phyloP scores from a whole-genome alignment of 371 early-diverging fungal species.

The Rhizopus stolonifer region DNA sequence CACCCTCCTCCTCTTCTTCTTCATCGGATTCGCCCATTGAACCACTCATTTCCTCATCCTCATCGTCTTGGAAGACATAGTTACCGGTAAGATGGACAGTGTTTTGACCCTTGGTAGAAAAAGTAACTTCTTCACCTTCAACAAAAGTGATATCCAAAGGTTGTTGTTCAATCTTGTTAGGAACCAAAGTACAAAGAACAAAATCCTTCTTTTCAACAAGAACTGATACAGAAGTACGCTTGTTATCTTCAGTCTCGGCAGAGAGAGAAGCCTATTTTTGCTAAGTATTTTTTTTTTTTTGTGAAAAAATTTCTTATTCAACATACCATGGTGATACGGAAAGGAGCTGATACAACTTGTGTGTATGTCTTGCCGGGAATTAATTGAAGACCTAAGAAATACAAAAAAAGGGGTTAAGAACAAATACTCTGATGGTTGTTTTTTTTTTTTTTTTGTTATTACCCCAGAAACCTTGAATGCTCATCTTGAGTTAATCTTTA shows the following conservation, averaged over 20 bases:
- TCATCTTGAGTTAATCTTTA: slow-evolving; percentile 19
- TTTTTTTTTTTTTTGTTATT: neutral
- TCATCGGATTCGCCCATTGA: slow-evolving; percentile 45
- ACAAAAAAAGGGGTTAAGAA: neutral
- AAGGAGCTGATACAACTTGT: slow-evolving; percentile 72
- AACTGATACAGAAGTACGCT: slow-evolving; percentile 67
- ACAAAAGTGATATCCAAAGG: slow-evolving; percentile 68
- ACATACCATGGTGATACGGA: slow-evolving; percentile 78
- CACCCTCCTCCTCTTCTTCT: slow-evolving; percentile 29
- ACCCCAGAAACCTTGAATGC: slow-evolving; percentile 54
- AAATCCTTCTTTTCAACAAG: slow-evolving; percentile 71
- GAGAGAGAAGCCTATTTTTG: slow-evolving; percentile 73
- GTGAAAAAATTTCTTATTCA: too few relatives aligned
- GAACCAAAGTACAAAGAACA: slow-evolving; percentile 75
- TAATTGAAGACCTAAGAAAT: slow-evolving; percentile 50
- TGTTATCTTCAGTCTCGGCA: slow-evolving; percentile 47
- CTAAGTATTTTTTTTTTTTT: neutral
- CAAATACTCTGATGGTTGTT: neutral
- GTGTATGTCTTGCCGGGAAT: slow-evolving; percentile 70
- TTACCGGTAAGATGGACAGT: slow-evolving; percentile 75
- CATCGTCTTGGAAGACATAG: slow-evolving; percentile 54
- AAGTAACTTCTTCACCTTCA: slow-evolving; percentile 81
- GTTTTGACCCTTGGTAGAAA: slow-evolving; percentile 60
- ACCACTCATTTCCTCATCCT: slow-evolving; percentile 30
- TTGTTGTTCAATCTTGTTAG: slow-evolving; percentile 74